These are phyloP conservation scores for Metschnikowia rubicola DNA, from an alignment of 805 yeast species.

Conservation along the genomic window DNA sequence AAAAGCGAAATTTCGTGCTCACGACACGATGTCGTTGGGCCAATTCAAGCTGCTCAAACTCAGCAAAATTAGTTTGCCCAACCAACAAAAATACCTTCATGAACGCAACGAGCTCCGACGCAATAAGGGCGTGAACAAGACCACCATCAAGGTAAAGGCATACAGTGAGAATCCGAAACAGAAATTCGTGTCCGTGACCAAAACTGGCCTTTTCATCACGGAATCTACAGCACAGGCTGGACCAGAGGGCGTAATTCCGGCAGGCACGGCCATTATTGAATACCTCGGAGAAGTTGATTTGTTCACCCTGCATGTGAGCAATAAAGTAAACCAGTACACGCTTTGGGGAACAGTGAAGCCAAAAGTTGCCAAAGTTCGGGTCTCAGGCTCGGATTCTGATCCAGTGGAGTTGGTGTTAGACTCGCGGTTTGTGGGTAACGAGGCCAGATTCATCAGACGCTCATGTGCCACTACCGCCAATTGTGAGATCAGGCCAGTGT, in stretches of 20 bases:
- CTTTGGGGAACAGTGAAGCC: constrained; percentile 64
- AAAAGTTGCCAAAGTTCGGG: constrained; percentile 27
- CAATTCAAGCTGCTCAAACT: constrained; percentile 29
- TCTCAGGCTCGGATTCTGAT: constrained; percentile 21
- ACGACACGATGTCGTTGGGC: constrained; percentile 20
- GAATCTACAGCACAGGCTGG: constrained; percentile 12
- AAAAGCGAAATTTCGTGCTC: not conserved
- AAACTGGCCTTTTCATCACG: constrained; percentile 55
- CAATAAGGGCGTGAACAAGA: constrained; percentile 20
- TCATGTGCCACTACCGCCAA: constrained; percentile 66
- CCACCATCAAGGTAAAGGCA: constrained; percentile 48
- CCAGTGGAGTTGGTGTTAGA: constrained; percentile 55
- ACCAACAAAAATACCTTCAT: constrained; percentile 26
- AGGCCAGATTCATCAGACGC: constrained; percentile 68
- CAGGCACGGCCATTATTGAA: constrained; percentile 54
- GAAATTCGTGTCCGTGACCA: constrained; percentile 66
- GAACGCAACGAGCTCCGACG: constrained; percentile 35
- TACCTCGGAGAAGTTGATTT: constrained; percentile 70
- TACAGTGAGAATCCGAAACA: constrained; percentile 56
- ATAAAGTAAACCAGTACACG: constrained; percentile 73
- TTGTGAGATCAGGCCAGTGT: constrained; percentile 55
- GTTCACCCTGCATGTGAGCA: constrained; percentile 58
- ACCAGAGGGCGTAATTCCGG: constrained; percentile 28
- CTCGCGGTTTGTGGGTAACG: constrained; percentile 75
- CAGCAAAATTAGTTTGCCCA: constrained; percentile 33